Evolutionary conservation across 345 rosid species (phyloP).

Genomic region (Reutealis trisperma): DNA sequence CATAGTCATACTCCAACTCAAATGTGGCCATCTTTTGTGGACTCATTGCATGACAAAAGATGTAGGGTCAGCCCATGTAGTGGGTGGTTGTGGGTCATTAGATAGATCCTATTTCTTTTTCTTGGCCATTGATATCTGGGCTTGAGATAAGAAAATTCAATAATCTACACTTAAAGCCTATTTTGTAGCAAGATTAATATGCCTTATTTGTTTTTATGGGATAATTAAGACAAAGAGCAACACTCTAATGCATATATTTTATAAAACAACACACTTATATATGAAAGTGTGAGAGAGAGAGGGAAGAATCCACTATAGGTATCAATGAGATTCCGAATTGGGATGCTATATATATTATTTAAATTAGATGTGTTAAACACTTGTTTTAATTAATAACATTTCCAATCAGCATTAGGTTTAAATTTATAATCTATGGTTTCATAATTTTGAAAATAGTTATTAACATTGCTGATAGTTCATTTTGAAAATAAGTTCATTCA

Average conservation of each 20-base stretch:
- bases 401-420: too few relatives aligned
- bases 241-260: not conserved
- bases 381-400: too few relatives aligned
- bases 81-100: conserved; percentile 32
- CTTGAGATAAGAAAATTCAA: conserved; percentile 13
- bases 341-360: not conserved
- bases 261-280: not conserved
- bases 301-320: not conserved
- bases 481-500: too few relatives aligned
- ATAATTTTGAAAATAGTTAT: too few relatives aligned
- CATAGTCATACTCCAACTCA: conserved; percentile 29
- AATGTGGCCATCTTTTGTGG: conserved; percentile 16
- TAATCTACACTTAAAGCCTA: conserved; percentile 22
- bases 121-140: conserved; percentile 23
- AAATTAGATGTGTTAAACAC: too few relatives aligned
- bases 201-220: conserved; percentile 21
- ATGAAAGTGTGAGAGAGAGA: not conserved
- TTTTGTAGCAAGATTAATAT: conserved; percentile 15
- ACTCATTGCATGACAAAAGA: conserved; percentile 13
- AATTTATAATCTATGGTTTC: too few relatives aligned
- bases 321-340: not conserved
- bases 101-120: conserved; percentile 4
- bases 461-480: too few relatives aligned
- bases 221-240: conserved; percentile 3
- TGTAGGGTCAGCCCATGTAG: not conserved